Conservation (phyloP, 768 basidiomycete genomes). For the Mycena kentingensis region DNA sequence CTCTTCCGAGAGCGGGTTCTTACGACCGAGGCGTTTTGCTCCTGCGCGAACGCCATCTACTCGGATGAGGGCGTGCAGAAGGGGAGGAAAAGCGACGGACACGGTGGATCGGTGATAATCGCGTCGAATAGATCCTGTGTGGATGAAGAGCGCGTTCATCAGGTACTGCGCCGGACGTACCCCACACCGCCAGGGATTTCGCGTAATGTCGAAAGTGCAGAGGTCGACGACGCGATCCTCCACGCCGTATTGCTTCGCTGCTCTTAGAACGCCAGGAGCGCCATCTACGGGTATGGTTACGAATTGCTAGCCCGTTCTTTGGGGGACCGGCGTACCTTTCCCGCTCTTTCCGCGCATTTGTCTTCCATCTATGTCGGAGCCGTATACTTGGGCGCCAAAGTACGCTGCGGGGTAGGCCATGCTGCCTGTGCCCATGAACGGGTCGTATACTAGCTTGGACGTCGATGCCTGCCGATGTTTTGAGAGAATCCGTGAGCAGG, state of each 20-base stretch:
- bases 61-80: background rate
- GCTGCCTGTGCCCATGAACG: constrained; percentile 92
- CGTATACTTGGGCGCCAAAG: constrained; percentile 85
- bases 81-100: constrained; percentile 48
- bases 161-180: constrained; percentile 23
- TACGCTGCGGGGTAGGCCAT: constrained; percentile 86
- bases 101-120: constrained; percentile 93
- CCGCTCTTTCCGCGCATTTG: constrained; percentile 98
- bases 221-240: constrained; percentile 75
- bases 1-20: constrained; percentile 46
- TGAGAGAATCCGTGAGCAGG: background rate
- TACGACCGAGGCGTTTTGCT: constrained; percentile 78
- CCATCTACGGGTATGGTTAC: constrained; percentile 32
- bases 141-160: background rate
- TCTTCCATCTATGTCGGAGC: constrained; percentile 95
- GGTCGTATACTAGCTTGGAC: constrained; percentile 94
- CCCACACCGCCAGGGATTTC: constrained; percentile 86
- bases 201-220: constrained; percentile 91
- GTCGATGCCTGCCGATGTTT: constrained; percentile 62
- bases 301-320: background rate
- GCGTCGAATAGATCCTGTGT: constrained; percentile 74
- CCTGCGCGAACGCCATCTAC: constrained; percentile 91
- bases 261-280: constrained; percentile 72
- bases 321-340: constrained; percentile 55
- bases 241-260: constrained; percentile 84